These are phyloP conservation scores for Xylariaceae sp. DNA, from an alignment of 2,329 filamentous ascomycete genomes.

Conservation along the genomic window DNA sequence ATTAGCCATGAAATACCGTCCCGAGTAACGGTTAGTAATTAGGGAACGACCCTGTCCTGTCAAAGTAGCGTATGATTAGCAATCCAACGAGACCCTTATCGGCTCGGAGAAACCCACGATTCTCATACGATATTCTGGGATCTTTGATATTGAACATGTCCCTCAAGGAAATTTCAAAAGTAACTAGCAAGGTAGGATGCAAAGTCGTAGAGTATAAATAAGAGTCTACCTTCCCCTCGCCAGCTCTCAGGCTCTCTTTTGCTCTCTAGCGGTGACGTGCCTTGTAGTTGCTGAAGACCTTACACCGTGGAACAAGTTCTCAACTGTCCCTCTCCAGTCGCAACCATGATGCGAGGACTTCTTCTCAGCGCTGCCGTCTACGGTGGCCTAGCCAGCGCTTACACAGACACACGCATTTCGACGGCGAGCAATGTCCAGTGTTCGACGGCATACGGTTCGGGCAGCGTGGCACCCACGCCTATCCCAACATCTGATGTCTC, in stretches of 20 bases:
- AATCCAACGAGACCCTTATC: neutral
- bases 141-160: neutral
- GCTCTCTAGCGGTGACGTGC: neutral
- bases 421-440: slow-evolving; percentile 25
- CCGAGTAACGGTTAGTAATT: too few relatives aligned
- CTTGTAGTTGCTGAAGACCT: neutral
- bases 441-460: slow-evolving; percentile 29
- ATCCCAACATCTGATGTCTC: slow-evolving; percentile 27
- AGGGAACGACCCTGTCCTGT: neutral
- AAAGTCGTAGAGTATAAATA: slow-evolving; percentile 3
- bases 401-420: slow-evolving; percentile 27
- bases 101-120: neutral
- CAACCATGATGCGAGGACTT: slow-evolving; percentile 26
- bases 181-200: neutral
- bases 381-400: slow-evolving; percentile 24
- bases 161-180: neutral
- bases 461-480: slow-evolving; percentile 27
- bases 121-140: neutral
- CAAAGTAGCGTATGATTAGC: slow-evolving; percentile 7
- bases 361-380: slow-evolving; percentile 18
- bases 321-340: neutral
- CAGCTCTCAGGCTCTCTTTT: neutral
- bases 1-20: slow-evolving; percentile 1
- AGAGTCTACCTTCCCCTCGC: neutral
- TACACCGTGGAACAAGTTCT: neutral